Evolutionary conservation across 108 stramenopile genomes (phyloP).

Genomic region (Cylindrotheca closterium): DNA sequence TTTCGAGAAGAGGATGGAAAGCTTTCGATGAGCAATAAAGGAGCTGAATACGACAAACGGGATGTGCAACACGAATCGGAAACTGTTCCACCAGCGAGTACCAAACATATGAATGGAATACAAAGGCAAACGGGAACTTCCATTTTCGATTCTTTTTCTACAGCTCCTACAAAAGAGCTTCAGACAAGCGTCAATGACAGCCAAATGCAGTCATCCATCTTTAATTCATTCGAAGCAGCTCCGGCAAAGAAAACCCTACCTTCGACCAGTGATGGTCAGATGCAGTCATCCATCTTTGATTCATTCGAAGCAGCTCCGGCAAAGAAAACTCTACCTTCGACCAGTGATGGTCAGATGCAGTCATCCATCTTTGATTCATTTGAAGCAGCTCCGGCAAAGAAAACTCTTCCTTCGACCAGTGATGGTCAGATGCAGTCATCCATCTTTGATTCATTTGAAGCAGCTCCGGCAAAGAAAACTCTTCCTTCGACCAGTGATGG

Average conservation of each 20-base stretch:
- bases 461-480: slow-evolving; percentile 24
- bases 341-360: background rate
- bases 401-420: background rate
- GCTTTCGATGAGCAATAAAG: slow-evolving; percentile 4
- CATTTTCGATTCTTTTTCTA: background rate
- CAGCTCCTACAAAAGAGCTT: background rate
- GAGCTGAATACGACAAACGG: background rate
- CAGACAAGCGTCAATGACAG: background rate
- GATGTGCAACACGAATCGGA: background rate
- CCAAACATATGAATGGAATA: background rate
- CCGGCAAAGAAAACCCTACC: slow-evolving; percentile 14
- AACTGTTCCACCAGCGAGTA: background rate
- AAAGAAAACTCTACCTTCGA: slow-evolving; percentile 47
- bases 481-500: slow-evolving; percentile 4
- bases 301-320: slow-evolving; percentile 33
- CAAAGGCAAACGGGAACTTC: background rate
- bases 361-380: slow-evolving; percentile 58
- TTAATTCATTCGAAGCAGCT: slow-evolving; percentile 55
- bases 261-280: slow-evolving; percentile 1
- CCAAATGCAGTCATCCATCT: slow-evolving; percentile 44
- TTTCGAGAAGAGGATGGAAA: background rate
- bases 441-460: slow-evolving; percentile 49
- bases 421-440: slow-evolving; percentile 31
- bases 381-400: slow-evolving; percentile 23
- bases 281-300: slow-evolving; percentile 45